Evolutionary conservation across 1,284 basidiomycete species (phyloP), one percentile per base, ranked within the genome.

Genomic region (Lentinula novae-zelandiae): DNA sequence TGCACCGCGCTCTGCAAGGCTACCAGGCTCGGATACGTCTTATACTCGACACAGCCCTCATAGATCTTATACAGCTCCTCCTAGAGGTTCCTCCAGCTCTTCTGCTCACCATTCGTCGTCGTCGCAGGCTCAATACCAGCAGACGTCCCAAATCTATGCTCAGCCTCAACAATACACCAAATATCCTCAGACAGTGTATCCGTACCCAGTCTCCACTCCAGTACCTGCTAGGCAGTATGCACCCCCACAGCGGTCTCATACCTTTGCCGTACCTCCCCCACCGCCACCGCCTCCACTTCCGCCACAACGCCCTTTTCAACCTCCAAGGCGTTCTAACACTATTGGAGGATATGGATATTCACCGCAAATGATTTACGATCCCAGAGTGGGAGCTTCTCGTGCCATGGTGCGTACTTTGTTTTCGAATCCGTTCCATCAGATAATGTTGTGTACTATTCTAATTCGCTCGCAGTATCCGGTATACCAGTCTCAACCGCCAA

Each of bases 161-260:
- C 34, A 39, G 34, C 38, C 53, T 40, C 42, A 44, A n/a, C 33
- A 48, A 20, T 31, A 55, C 15, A 33, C 27, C 42, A 42, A 7
- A 31, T 48, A 46, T 27, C 44, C 34, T 27, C 46, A 58, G 12
- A n/a, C 57, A 5, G 38, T 50, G 22, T 44, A 39, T 20, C 53
- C 53, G 10, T 55, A 54, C 17, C 34, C 59, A 31, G 22, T 40
- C 34, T 39, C 36, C 27, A 27, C 58, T n/a, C 38, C 39, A 8
- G 13, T 48, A 44, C 49, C 60, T 39, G 27, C 20, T 33, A 27
- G 38, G 8, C 38, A 20, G 49, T 42, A 34, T 50, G 20, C 34
- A 31, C 42, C 53, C 33, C 53, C 53, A 42, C 60, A 56, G 42
- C 53, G 46, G 49, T 40, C 53, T n/a, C 22, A 60, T 50, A 40